These are phyloP conservation scores for Albizia julibrissin DNA, from an alignment of 306 rosid genomes.

Conservation along the genomic window DNA sequence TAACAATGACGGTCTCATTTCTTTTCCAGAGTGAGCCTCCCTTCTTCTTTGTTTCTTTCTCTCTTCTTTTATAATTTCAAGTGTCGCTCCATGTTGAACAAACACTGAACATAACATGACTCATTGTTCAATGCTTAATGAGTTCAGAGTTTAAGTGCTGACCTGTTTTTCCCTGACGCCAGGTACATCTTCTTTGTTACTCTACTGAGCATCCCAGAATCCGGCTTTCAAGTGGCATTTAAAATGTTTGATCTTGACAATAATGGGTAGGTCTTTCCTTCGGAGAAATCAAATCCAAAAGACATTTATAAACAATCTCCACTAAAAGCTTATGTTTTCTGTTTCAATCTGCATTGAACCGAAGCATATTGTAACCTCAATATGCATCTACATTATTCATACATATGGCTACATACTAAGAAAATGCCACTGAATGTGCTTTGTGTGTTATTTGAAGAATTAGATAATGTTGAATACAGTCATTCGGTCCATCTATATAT, in stretches of 20 bases:
- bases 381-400: not conserved
- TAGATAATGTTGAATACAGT: not conserved
- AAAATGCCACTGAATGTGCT: not conserved
- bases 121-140: not conserved
- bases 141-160: not conserved
- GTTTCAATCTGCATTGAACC: not conserved
- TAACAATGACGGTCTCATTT: conserved; percentile 78
- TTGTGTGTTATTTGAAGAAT: not conserved
- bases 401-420: not conserved
- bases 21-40: conserved; percentile 66
- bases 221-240: conserved; percentile 72
- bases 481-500: not conserved
- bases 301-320: not conserved
- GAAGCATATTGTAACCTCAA: not conserved
- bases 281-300: not conserved
- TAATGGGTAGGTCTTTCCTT: conserved; percentile 53
- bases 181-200: conserved; percentile 51
- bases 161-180: not conserved
- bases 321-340: not conserved
- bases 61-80: not conserved
- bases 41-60: not conserved
- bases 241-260: conserved; percentile 84
- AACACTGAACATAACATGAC: not conserved
- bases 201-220: conserved; percentile 78
- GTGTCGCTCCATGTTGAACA: not conserved